These are phyloP conservation scores for Astrothelium subdiscretum DNA, from an alignment of 495 filamentous ascomycete genomes.

Conservation along the genomic window DNA sequence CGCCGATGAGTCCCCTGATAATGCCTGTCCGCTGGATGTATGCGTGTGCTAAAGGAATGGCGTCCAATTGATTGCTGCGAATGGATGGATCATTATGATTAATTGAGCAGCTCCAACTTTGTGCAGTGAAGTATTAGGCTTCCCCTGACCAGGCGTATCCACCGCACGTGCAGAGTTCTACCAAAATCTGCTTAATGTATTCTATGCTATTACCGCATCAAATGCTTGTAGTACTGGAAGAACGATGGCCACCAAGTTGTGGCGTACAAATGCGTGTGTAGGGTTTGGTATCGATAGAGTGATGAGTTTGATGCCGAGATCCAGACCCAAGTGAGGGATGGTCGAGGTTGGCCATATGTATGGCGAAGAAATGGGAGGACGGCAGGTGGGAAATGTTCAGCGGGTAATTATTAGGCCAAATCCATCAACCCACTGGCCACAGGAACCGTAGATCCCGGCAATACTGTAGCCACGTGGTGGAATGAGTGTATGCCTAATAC, in stretches of 20 bases:
- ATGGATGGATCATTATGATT: not conserved
- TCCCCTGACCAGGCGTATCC: not conserved
- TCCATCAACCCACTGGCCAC: slow-evolving; percentile 72
- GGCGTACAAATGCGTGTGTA: not conserved
- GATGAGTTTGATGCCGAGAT: not conserved
- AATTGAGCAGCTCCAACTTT: no score
- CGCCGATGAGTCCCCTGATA: not conserved
- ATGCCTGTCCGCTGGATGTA: not conserved
- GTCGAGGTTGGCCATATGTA: not conserved
- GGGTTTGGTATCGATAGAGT: not conserved
- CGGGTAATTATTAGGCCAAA: slow-evolving; percentile 77
- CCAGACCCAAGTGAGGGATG: not conserved
- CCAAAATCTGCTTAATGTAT: not conserved
- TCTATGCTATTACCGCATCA: not conserved
- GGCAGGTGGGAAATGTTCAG: slow-evolving; percentile 24
- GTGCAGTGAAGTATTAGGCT: not conserved
- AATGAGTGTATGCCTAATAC: slow-evolving; percentile 67
- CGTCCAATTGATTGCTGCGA: not conserved
- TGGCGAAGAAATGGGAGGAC: not conserved
- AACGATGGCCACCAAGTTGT: not conserved
- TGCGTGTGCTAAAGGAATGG: not conserved
- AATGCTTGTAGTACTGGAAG: not conserved
- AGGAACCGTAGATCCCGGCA: slow-evolving; percentile 76
- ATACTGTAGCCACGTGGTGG: slow-evolving; percentile 84
- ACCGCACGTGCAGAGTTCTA: not conserved